These are phyloP conservation scores for Phytophthora colocasiae DNA, from an alignment of 352 stramenopile genomes.

Conservation along the genomic window DNA sequence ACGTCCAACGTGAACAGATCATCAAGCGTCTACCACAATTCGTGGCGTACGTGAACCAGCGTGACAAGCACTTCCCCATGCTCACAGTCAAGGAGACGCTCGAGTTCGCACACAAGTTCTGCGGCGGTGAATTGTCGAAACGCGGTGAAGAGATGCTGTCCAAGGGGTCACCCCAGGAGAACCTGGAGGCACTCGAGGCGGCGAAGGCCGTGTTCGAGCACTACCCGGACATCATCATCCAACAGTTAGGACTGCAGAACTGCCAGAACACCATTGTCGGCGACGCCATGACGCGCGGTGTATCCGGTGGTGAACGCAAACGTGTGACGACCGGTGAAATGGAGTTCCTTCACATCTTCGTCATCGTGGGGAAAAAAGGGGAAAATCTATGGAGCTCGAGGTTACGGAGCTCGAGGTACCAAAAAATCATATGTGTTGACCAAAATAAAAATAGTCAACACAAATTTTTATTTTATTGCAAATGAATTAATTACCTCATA, in stretches of 20 bases:
- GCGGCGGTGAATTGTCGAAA: conserved; percentile 30
- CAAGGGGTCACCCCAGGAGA: conserved; percentile 12
- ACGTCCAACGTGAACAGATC: conserved; percentile 35
- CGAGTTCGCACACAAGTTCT: conserved; percentile 52
- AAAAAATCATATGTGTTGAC: no score
- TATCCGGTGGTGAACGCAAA: conserved; percentile 62
- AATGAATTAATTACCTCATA: no score
- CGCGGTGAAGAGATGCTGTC: conserved; percentile 23
- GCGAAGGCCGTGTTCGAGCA: conserved; percentile 13
- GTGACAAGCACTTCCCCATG: conserved; percentile 56
- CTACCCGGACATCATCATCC: conserved; percentile 26
- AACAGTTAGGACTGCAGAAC: conserved; percentile 36
- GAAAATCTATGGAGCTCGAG: no score
- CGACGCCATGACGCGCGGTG: conserved; percentile 53
- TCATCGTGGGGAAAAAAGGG: no score
- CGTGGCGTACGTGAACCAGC: conserved; percentile 53
- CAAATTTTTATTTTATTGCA: no score
- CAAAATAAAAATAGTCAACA: no score
- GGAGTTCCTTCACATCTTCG: no score
- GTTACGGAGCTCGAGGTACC: no score
- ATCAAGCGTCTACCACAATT: conserved; percentile 50
- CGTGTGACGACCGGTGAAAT: conserved; percentile 63
- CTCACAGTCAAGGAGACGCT: conserved; percentile 67
- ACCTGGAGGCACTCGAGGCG: conserved; percentile 14
- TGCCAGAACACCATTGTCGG: conserved; percentile 66